Conservation (phyloP, 1,139 yeast genomes). For the Blastobotrys aristatus region DNA sequence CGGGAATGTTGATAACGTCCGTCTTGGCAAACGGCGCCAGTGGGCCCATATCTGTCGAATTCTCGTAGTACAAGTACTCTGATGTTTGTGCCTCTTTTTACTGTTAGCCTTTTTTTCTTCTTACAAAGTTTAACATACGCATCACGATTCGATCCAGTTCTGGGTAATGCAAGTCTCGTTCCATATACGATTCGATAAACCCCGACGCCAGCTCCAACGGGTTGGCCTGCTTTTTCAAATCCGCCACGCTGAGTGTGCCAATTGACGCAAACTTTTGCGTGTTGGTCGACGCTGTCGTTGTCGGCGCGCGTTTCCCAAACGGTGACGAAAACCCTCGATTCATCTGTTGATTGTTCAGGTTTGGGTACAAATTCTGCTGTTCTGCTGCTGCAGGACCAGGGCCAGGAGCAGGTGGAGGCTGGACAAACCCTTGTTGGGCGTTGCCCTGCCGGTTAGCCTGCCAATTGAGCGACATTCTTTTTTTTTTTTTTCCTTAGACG, state of each 20-base stretch:
- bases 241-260: conserved; percentile 22
- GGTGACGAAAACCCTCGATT: conserved; percentile 4
- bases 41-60: conserved; percentile 28
- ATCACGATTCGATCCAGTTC: conserved; percentile 35
- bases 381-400: not conserved
- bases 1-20: conserved; percentile 70
- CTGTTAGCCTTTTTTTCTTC: not conserved
- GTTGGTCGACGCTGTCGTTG: conserved; percentile 1
- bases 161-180: conserved; percentile 36
- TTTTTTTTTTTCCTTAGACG: not conserved
- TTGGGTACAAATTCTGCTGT: not conserved
- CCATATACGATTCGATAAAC: conserved; percentile 34
- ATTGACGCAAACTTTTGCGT: conserved; percentile 14
- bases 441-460: not conserved
- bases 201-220: conserved; percentile 35
- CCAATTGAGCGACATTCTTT: conserved; percentile 1
- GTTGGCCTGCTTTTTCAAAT: conserved; percentile 19
- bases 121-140: conserved; percentile 21
- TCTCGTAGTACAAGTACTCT: conserved; percentile 24
- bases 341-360: not conserved
- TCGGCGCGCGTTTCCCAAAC: conserved; percentile 5
- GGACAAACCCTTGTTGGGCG: conserved; percentile 9
- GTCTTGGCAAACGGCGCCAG: conserved; percentile 77
- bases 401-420: conserved; percentile 12
- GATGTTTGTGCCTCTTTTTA: conserved; percentile 25